Conservation (phyloP, 441 rosid species). For the Aleurites moluccanus region DNA sequence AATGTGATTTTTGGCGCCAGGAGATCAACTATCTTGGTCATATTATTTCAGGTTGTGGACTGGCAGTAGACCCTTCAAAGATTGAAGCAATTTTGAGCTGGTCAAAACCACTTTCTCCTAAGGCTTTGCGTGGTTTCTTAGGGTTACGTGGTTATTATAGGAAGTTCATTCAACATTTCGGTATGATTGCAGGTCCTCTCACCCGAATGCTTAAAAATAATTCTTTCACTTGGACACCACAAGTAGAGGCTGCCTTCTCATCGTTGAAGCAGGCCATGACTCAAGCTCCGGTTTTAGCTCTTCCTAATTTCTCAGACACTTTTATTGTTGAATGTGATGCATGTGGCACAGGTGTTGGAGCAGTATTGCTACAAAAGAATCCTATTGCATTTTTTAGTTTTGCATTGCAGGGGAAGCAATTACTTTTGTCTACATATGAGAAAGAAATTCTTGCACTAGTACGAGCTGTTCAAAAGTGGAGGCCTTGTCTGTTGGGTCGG, state of each 20-base stretch:
- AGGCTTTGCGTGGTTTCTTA: background rate
- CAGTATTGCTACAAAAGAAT: background rate
- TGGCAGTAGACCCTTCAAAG: background rate
- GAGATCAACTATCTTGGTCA: background rate
- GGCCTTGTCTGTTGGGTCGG: background rate
- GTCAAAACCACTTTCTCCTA: background rate
- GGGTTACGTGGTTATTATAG: no score
- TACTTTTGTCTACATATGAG: background rate
- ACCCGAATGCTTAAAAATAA: no score
- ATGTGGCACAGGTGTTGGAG: background rate
- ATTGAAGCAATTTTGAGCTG: background rate
- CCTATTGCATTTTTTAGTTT: background rate
- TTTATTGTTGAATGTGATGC: constrained; percentile 4
- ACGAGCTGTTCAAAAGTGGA: background rate
- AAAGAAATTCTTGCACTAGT: background rate
- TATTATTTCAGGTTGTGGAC: background rate
- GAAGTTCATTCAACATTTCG: no score
- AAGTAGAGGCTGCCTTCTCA: no score
- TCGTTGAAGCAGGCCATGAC: no score
- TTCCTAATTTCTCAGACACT: background rate
- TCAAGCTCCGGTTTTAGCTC: no score
- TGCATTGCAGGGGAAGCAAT: background rate
- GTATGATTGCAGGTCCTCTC: no score
- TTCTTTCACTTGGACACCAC: no score
- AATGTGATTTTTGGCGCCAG: background rate